Percentiles rank a stretch among this genome's conserved stretches.
Conservation (phyloP, 2,329 filamentous ascomycete species). For the Pseudogymnoascus sp. region DNA sequence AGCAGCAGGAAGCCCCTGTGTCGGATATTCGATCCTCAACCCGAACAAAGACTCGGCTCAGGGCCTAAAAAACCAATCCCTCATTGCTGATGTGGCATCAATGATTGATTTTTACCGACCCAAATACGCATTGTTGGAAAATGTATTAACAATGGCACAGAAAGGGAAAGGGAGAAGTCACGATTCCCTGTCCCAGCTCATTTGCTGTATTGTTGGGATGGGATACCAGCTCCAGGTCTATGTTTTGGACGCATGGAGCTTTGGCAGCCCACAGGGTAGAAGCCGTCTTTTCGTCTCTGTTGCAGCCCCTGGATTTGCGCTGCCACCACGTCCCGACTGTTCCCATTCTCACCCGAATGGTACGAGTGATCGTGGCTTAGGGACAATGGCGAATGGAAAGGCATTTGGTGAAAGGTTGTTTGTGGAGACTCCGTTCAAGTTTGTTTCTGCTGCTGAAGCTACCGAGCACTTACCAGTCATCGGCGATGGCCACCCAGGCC, state of each 20-base stretch:
- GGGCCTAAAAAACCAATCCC: constrained; percentile 62
- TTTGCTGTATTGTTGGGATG: constrained; percentile 64
- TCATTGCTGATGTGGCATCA: constrained; percentile 67
- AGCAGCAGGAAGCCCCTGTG: constrained; percentile 67
- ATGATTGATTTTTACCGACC: constrained; percentile 69
- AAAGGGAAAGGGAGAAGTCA: constrained; percentile 37
- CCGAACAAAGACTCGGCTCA: constrained; percentile 36
- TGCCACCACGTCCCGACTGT: constrained; percentile 46
- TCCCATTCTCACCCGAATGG: constrained; percentile 53
- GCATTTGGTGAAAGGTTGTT: constrained; percentile 46
- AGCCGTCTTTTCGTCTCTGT: constrained; percentile 63
- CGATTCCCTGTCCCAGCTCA: constrained; percentile 64
- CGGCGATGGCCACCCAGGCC: constrained; percentile 49
- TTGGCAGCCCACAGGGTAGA: constrained; percentile 57
- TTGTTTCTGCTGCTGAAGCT: constrained; percentile 43
- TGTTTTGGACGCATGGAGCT: constrained; percentile 59
- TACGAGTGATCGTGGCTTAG: constrained; percentile 36
- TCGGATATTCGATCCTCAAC: constrained; percentile 63
- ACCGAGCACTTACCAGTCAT: constrained; percentile 54
- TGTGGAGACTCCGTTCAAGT: constrained; percentile 50
- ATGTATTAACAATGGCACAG: constrained; percentile 57
- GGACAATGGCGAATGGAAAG: constrained; percentile 49
- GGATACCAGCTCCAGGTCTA: constrained; percentile 68
- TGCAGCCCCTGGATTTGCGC: constrained; percentile 53
- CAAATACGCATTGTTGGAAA: constrained; percentile 68